phyloP scores from a whole-genome alignment of 306 rosid genomes.

The Lotus japonicus region DNA sequence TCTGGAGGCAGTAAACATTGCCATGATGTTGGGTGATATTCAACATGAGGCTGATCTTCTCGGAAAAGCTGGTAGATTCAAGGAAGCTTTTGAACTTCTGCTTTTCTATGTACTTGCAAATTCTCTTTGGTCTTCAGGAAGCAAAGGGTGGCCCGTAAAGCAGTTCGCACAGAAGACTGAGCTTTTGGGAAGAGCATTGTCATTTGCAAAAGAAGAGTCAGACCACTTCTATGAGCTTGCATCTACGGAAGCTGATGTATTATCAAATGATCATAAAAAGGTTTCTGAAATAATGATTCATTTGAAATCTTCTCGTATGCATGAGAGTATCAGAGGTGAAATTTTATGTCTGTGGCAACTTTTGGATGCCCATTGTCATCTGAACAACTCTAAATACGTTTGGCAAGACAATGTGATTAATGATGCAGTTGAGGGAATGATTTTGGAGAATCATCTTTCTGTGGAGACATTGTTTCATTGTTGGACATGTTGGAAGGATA shows the following conservation, averaged over 20 bases:
- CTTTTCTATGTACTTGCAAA: constrained; percentile 39
- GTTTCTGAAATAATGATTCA: constrained; percentile 12
- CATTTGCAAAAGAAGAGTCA: constrained; percentile 36
- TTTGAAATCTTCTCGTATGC: constrained; percentile 34
- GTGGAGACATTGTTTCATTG: constrained; percentile 48
- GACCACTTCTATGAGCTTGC: constrained; percentile 27
- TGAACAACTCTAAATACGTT: constrained; percentile 24
- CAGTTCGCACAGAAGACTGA: constrained; percentile 35
- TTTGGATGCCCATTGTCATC: constrained; percentile 50
- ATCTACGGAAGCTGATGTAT: constrained; percentile 41
- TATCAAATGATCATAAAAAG: constrained; percentile 23
- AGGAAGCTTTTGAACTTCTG: constrained; percentile 38
- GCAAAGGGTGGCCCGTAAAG: constrained; percentile 69
- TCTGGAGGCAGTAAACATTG: constrained; percentile 48
- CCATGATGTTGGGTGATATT: constrained; percentile 48
- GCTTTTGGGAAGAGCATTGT: constrained; percentile 45
- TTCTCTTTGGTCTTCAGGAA: constrained; percentile 64
- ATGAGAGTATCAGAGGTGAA: constrained; percentile 44
- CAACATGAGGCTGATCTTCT: constrained; percentile 39
- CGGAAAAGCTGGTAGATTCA: constrained; percentile 46
- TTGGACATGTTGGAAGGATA: constrained; percentile 70
- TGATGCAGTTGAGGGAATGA: constrained; percentile 26
- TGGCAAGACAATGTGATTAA: constrained; percentile 32
- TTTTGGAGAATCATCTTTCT: constrained; percentile 34
- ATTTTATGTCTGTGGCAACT: constrained; percentile 47